These are phyloP conservation scores for Sphagnum contortum DNA, from an alignment of 225 moss, liverwort and hornwort species.

Conservation along the genomic window DNA sequence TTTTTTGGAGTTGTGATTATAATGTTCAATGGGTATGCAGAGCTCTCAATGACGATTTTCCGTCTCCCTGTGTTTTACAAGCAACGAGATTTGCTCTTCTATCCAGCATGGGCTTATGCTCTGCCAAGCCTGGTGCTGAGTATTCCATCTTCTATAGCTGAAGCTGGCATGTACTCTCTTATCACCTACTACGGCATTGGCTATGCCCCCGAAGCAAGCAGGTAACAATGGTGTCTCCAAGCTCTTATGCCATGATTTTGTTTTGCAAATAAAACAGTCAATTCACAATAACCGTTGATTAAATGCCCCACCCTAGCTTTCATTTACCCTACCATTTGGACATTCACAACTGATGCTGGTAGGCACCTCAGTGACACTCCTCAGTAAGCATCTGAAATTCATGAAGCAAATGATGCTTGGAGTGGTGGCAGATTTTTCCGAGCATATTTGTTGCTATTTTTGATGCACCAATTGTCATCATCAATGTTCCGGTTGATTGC, in stretches of 20 bases:
- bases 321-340: too few species aligned
- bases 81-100: slow-evolving; percentile 70
- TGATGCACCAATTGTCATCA: slow-evolving; percentile 71
- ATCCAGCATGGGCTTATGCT: slow-evolving; percentile 73
- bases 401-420: too few species aligned
- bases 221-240: slow-evolving; percentile 16
- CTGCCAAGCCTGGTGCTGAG: slow-evolving; percentile 49
- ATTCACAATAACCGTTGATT: too few species aligned
- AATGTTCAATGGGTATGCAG: slow-evolving; percentile 79
- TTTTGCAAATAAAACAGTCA: too few species aligned
- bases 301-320: too few species aligned
- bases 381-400: too few species aligned
- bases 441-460: slow-evolving; percentile 43
- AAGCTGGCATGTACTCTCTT: slow-evolving; percentile 51
- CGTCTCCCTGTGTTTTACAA: slow-evolving; percentile 77
- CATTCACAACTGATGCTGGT: too few species aligned
- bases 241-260: too few species aligned
- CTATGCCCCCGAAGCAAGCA: slow-evolving; percentile 56
- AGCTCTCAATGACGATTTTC: slow-evolving; percentile 61
- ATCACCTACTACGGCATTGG: slow-evolving; percentile 75
- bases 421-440: slow-evolving; percentile 58
- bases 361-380: too few species aligned
- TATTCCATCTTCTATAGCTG: slow-evolving; percentile 54
- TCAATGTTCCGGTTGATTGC: slow-evolving; percentile 75
- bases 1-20: slow-evolving; percentile 66